Percentiles rank a stretch among this genome's conserved stretches.
These are phyloP conservation scores for Pyrus communis DNA, from an alignment of 306 rosid genomes.

Conservation along the genomic window DNA sequence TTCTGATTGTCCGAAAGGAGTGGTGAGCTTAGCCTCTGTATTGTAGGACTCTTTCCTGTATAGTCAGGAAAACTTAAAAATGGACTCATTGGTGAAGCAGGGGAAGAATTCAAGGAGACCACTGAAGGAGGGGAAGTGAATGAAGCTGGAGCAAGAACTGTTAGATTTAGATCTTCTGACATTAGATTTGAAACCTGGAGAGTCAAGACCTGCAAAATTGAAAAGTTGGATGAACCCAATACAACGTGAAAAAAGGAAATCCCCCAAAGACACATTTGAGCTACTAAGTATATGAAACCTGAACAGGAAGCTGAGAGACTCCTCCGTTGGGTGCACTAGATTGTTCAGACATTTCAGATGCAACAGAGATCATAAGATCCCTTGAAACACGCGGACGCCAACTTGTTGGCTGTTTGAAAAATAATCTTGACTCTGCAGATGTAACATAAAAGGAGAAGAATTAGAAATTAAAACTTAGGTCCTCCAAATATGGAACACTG, in stretches of 20 bases:
- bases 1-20: conserved; percentile 41
- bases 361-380: conserved; percentile 82
- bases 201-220: conserved; percentile 72
- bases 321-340: conserved; percentile 39
- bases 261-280: background rate
- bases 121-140: conserved; percentile 58
- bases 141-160: conserved; percentile 88
- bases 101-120: conserved; percentile 62
- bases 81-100: conserved; percentile 65
- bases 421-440: conserved; percentile 63
- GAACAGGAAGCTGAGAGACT: conserved; percentile 60
- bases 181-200: conserved; percentile 96
- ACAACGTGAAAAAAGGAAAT: background rate
- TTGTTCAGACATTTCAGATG: conserved; percentile 57
- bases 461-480: background rate
- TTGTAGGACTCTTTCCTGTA: conserved; percentile 38
- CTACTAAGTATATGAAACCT: conserved; percentile 42
- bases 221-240: conserved; percentile 17
- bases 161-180: conserved; percentile 75
- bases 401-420: conserved; percentile 79
- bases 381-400: conserved; percentile 74
- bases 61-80: conserved; percentile 51
- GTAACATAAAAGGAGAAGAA: conserved; percentile 5
- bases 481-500: background rate
- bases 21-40: conserved; percentile 34